Evolutionary conservation across 1,139 yeast species (phyloP).

Genomic region (Arxiozyma bovina): DNA sequence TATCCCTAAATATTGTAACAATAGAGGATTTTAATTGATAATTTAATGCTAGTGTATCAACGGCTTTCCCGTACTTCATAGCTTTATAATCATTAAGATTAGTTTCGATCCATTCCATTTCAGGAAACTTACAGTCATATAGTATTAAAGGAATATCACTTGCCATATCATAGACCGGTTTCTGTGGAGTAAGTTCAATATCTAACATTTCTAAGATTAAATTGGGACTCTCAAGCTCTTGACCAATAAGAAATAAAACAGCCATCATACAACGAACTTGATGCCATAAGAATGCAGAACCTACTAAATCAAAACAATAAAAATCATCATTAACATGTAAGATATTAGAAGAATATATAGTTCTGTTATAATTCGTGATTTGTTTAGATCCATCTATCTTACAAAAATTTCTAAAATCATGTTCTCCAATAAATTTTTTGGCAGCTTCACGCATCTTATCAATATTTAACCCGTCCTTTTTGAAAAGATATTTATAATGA

Average conservation of each 20-base stretch:
- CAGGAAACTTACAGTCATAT: constrained; percentile 73
- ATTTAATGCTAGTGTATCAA: constrained; percentile 29
- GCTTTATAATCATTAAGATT: constrained; percentile 21
- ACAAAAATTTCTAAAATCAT: constrained; percentile 92
- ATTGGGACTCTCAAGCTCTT: constrained; percentile 53
- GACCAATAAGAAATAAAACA: constrained; percentile 70
- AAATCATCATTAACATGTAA: constrained; percentile 36
- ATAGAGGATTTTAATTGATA: constrained; percentile 33
- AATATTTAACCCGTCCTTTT: constrained; percentile 47
- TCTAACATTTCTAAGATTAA: constrained; percentile 55
- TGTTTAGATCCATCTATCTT: constrained; percentile 92
- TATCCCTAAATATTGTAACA: constrained; percentile 24
- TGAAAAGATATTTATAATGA: constrained; percentile 78
- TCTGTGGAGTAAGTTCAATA: constrained; percentile 47
- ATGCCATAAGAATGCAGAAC: constrained; percentile 94
- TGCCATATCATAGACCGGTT: constrained; percentile 86
- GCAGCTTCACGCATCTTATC: constrained; percentile 69
- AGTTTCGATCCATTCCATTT: constrained; percentile 53
- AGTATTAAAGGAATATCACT: constrained; percentile 82
- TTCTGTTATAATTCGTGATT: constrained; percentile 62
- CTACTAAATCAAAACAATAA: constrained; percentile 69
- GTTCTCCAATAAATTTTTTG: constrained; percentile 52
- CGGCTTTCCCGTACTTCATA: constrained; percentile 22
- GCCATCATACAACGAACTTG: constrained; percentile 97
- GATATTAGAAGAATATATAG: constrained; percentile 47